These are phyloP conservation scores for Albatrellus sp. DNA, from an alignment of 1,284 basidiomycete genomes.

Conservation along the genomic window DNA sequence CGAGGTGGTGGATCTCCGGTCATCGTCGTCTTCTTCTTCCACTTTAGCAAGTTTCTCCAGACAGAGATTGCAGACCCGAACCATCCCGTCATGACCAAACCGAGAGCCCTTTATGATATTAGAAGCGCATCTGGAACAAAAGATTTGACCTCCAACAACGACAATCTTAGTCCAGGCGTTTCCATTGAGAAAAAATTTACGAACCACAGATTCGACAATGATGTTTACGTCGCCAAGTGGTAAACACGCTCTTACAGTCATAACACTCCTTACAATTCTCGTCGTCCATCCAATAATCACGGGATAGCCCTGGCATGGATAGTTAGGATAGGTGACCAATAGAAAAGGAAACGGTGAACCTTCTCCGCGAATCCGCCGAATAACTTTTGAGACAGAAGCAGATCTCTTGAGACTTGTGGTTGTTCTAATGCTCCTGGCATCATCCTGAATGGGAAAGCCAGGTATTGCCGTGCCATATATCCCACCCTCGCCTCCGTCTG, in stretches of 20 bases:
- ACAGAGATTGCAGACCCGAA: slow-evolving; percentile 92
- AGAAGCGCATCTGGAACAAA: slow-evolving; percentile 91
- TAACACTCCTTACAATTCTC: slow-evolving; percentile 93
- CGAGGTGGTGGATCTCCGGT: slow-evolving; percentile 65
- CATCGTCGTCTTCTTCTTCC: slow-evolving; percentile 71
- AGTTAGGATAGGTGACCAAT: slow-evolving; percentile 6
- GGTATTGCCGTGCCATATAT: slow-evolving; percentile 64
- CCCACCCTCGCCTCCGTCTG: slow-evolving; percentile 43
- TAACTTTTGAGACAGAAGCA: slow-evolving; percentile 80
- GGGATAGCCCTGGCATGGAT: slow-evolving; percentile 47
- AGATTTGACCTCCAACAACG: slow-evolving; percentile 61
- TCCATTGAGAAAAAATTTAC: slow-evolving; percentile 12
- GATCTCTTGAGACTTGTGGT: slow-evolving; percentile 58
- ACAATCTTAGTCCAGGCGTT: no score
- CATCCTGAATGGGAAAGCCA: slow-evolving; percentile 76
- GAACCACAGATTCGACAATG: slow-evolving; percentile 88
- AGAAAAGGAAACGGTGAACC: slow-evolving; percentile 23
- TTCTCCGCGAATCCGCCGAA: slow-evolving; percentile 79
- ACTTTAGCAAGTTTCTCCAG: slow-evolving; percentile 81
- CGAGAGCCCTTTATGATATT: slow-evolving; percentile 93
- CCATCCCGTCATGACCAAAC: slow-evolving; percentile 86
- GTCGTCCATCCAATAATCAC: slow-evolving; percentile 97
- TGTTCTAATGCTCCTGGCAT: slow-evolving; percentile 68
- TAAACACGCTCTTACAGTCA: slow-evolving; percentile 86
- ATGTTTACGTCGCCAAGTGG: slow-evolving; percentile 87